A percentile compares a stretch with the other conserved stretches of the same genome.
phyloP scores from a whole-genome alignment of 306 rosid genomes.

The Psophocarpus tetragonolobus region DNA sequence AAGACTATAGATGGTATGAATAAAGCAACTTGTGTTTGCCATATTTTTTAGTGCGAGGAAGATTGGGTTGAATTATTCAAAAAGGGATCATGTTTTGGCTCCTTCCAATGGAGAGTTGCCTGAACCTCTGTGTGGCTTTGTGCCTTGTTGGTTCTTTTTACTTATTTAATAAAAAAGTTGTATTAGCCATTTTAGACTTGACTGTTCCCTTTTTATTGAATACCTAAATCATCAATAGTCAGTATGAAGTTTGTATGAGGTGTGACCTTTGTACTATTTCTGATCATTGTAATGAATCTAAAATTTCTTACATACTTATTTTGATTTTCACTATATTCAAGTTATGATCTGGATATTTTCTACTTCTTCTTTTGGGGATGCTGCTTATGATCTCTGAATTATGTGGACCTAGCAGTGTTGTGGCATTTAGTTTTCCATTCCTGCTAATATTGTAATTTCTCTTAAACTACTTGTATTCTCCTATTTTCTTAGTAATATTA shows the following conservation, averaged over 20 bases:
- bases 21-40: neutral
- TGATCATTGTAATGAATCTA: neutral
- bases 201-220: neutral
- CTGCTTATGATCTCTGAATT: neutral
- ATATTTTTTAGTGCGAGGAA: neutral
- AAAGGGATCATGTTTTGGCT: neutral
- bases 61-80: neutral
- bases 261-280: neutral
- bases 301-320: neutral
- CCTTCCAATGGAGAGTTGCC: neutral
- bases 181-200: neutral
- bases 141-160: neutral
- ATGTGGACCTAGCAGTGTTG: constrained; percentile 6
- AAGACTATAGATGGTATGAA: neutral
- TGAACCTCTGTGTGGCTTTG: neutral
- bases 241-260: neutral
- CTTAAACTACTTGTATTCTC: neutral
- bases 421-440: constrained; percentile 19
- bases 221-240: neutral
- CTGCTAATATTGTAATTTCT: neutral
- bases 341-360: neutral
- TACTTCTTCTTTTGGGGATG: constrained; percentile 1
- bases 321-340: neutral
- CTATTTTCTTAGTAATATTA: neutral
- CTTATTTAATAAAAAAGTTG: neutral